Percentiles rank a stretch among this genome's conserved stretches.
Conservation (phyloP, 768 basidiomycete species). For the Gloeopeniophorella convolvens region DNA sequence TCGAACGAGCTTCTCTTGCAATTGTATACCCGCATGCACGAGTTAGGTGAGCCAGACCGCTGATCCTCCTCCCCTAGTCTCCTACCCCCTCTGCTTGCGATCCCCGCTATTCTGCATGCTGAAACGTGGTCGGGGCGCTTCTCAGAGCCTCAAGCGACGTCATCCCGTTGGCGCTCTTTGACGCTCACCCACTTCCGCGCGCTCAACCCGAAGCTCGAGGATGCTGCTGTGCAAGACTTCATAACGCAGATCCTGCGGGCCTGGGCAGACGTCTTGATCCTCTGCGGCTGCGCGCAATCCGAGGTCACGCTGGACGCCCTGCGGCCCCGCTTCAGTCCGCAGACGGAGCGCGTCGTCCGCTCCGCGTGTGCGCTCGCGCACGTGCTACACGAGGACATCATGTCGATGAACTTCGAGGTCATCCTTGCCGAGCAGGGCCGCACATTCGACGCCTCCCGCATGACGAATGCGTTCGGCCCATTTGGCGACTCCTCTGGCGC, state of each 20-base stretch:
- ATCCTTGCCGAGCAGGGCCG: conserved; percentile 51
- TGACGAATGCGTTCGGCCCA: conserved; percentile 60
- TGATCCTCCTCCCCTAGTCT: not conserved
- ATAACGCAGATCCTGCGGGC: conserved; percentile 69
- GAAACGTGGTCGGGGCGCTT: conserved; percentile 6
- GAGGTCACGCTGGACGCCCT: conserved; percentile 29
- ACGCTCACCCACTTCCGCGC: conserved; percentile 63
- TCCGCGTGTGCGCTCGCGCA: conserved; percentile 57
- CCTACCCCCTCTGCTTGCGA: conserved; percentile 22
- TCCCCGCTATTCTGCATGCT: conserved; percentile 10
- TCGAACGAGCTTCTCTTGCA: conserved; percentile 58
- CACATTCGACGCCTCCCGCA: conserved; percentile 42
- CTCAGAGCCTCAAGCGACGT: conserved; percentile 69
- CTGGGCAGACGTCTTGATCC: conserved; percentile 58
- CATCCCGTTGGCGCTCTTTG: conserved; percentile 70
- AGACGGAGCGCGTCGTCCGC: conserved; percentile 59
- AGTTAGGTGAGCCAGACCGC: conserved; percentile 37
- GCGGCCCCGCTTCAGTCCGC: conserved; percentile 46
- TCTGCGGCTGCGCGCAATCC: conserved; percentile 46
- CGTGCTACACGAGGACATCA: conserved; percentile 65
- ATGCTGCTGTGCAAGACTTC: conserved; percentile 64
- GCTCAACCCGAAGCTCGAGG: conserved; percentile 58
- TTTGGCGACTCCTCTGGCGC: conserved; percentile 37
- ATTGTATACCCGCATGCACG: conserved; percentile 53
- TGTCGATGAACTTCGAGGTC: conserved; percentile 72